Percentiles rank a stretch among this genome's conserved stretches.
phyloP scores from a whole-genome alignment of 805 yeast genomes.

The Nematodospora valgi region DNA sequence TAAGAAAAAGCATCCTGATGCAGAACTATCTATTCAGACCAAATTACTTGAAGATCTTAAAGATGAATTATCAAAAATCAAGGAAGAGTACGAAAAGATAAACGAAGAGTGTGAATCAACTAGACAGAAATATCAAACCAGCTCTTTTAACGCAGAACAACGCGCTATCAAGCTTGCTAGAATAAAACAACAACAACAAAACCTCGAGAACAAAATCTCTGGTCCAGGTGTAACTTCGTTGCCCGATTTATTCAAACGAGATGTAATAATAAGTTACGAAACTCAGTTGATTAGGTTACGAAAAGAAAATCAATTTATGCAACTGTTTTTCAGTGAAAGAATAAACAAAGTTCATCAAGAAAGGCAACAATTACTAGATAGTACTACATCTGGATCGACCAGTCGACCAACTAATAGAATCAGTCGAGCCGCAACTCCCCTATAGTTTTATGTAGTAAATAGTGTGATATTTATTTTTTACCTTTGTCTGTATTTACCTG shows the following conservation, averaged over 20 bases:
- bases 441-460: too few species aligned
- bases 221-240: constrained; percentile 35
- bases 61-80: constrained; percentile 23
- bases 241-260: constrained; percentile 33
- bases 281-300: constrained; percentile 20
- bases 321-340: constrained; percentile 24
- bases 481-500: too few species aligned
- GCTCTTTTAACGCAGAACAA: constrained; percentile 32
- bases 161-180: constrained; percentile 18
- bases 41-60: constrained; percentile 18
- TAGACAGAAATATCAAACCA: constrained; percentile 30
- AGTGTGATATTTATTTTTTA: too few species aligned
- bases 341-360: constrained; percentile 34
- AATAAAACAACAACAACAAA: constrained; percentile 16
- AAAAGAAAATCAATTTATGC: constrained; percentile 28
- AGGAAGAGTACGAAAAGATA: constrained; percentile 22
- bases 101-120: constrained; percentile 25
- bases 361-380: constrained; percentile 28
- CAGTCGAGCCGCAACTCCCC: constrained; percentile 40
- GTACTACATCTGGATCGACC: constrained; percentile 19
- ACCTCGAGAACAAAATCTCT: constrained; percentile 19
- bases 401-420: constrained; percentile 33
- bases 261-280: constrained; percentile 28
- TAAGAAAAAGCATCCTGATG: constrained; percentile 5
- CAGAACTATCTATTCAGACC: constrained; percentile 17